Base-by-base conservation (phyloP, 2,329 filamentous ascomycete species). In the Talaromyces sp. region DNA sequence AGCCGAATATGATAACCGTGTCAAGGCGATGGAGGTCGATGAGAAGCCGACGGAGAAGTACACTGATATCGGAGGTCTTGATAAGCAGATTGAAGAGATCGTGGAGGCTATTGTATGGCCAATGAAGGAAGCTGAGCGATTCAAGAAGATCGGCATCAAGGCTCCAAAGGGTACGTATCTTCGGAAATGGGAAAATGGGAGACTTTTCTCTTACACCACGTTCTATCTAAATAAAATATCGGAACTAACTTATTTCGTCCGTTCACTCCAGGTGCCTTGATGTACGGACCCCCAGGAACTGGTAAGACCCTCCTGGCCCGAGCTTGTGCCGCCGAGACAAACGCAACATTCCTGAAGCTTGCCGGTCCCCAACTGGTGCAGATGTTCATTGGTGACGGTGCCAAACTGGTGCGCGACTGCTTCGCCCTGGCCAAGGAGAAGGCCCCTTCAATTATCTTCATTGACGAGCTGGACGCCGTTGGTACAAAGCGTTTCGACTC, bases 121-220 rank as follows among this genome's bases (percentile, higher is more conserved):
- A 2, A 99, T 99, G 94, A 97, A 97, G 83, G 93, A 99, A 78
- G 92, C 94, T 1, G 95, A 99, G 66, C 86, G 93, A 17, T 99
- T 99, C 81, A 97, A 97, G 84, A 97, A 97, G 83, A 97, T 99
- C 68, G 94, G 94, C 64, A 99, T 99, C 82, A 99, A 99, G 80
- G 93, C 94, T 36, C 94, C 94, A 13, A 99, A 99, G 79, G 94
- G 94, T 97, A 84, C 57, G 77, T 54, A 32, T 39, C n/a, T 39
- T 39, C 17, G 4, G n/a, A n/a, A n/a, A n/a, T n/a, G n/a, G n/a
- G n/a, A n/a, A 10, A 10, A 39, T 39, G 16, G 9, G 20, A 19
- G 17, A 17, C 37, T 27, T 22, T 13, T 13, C 24, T 16, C 4
- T 11, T 20, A 33, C 29, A 32, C 14, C 29, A 8, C 19, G 33